Base-by-base conservation (phyloP, 2,329 filamentous ascomycete species). In the Colletotrichum sp. region DNA sequence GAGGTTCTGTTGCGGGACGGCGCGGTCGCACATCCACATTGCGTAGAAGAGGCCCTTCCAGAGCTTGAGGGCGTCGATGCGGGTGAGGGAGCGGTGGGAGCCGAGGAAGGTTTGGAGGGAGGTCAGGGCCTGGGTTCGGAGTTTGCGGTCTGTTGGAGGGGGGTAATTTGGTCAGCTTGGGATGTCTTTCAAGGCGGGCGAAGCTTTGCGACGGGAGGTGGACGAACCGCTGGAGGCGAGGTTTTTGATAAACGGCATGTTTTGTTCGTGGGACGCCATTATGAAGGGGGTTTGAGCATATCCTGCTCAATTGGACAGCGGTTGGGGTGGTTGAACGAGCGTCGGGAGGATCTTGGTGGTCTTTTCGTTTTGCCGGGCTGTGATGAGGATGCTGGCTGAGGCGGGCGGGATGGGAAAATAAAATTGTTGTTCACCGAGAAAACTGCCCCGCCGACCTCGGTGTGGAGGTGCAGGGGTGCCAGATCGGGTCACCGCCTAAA, bases 11-110 rank as follows among this genome's bases (percentile, higher is more conserved):
- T 98, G 96, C 4, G 95, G 93, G n/a, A 93, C 87, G 13, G 96
- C 93, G 64, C 96, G 95, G 88, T 98, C 96, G 84, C 94, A 95
- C 93, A 98, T 97, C 94, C 95, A 98, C 81, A 97, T 92, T 82
- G 93, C 94, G 89, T 96, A 98, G 88, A 97, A 98, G 24, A 99
- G 91, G 7, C 96, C 96, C 83, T 98, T 98, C 95, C 96, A 98
- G 78, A 99, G 91, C 87, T 98, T 98, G 76, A 96, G 89, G 66
- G 95, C 88, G 78, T 98, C 96, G 79, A 94, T 84, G 55, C 91
- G 87, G 21, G 91, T 87, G 77, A 98, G 91, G 70, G 85, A 81
- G 48, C 87, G 83, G 55, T 91, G 90, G 76, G 91, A 89, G 77
- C 91, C 90, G 83, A 99, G 93, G 88, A 95, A 98, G 66, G 92